Conservation (phyloP, 768 basidiomycete species). For the Infundibulicybe gibba region DNA sequence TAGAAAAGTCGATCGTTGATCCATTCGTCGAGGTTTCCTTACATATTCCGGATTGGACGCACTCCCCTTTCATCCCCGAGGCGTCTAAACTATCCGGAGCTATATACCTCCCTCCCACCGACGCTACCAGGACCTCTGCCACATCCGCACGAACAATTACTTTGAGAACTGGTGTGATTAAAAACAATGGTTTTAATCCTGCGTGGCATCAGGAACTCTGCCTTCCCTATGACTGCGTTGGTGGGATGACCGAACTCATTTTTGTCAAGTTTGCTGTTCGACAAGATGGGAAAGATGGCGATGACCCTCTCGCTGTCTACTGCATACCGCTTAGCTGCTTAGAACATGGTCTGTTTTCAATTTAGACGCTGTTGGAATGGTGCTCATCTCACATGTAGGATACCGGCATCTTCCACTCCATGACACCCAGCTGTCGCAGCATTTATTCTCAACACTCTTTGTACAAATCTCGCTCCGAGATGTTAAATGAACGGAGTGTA, state of each 20-base stretch:
- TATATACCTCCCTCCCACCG: conserved; percentile 15
- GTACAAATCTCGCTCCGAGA: conserved; percentile 55
- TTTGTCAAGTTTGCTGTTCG: conserved; percentile 80
- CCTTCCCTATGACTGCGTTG: conserved; percentile 74
- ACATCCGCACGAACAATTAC: conserved; percentile 43
- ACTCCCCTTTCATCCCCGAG: conserved; percentile 21
- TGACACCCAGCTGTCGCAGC: conserved; percentile 83
- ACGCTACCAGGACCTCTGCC: conserved; percentile 17
- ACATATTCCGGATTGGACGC: conserved; percentile 70
- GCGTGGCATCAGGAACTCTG: conserved; percentile 71
- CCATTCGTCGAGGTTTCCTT: conserved; percentile 83
- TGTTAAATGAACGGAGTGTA: conserved; percentile 1
- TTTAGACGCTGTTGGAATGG: not conserved
- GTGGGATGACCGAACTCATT: conserved; percentile 73
- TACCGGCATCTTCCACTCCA: conserved; percentile 89
- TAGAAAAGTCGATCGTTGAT: conserved; percentile 53
- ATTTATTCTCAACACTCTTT: conserved; percentile 92
- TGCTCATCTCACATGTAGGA: conserved; percentile 39
- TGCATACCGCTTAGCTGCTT: conserved; percentile 70
- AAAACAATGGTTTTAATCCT: conserved; percentile 93
- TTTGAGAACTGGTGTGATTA: conserved; percentile 58
- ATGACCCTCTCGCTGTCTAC: conserved; percentile 69
- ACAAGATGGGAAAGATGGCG: conserved; percentile 52
- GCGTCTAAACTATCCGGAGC: conserved; percentile 9
- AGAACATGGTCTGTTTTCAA: conserved; percentile 55